Base-by-base conservation (phyloP, 805 yeast genomes). In the Grigorovia jiainica region DNA sequence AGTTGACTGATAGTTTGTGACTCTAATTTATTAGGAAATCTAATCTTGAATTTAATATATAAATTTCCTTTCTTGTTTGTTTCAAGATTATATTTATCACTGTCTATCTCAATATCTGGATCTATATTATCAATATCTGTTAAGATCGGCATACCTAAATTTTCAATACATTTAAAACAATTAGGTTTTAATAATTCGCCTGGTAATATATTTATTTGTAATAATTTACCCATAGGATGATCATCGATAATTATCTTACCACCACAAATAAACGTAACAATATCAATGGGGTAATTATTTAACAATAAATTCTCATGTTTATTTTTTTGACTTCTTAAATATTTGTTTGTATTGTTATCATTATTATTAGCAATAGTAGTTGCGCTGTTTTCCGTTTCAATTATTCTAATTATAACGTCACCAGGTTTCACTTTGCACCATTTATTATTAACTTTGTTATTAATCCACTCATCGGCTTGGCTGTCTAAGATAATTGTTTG, bases 391-490 rank as follows among this genome's bases (percentile, higher is more conserved):
- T 67, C 66, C 3, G 43, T 13, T 30, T 50, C 52, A 18, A 42
- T 42, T 19, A 82, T 56, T 1, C 72, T 74, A 8, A 82, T 70
- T 3, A 79, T 61, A 6, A 82, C 80, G 55, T 82, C 85, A 2
- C 89, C 89, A 0, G 87, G 82, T 3, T 72, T 60, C 3, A 76
- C 62, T 18, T 44, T 51, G 7, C 7, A 7, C 31, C 31, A 27
- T 6, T n/a, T 54, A 16, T 46, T 48, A 45, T 70, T 67, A 23
- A 38, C 16, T 16, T 72, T 56, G 5, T 7, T 10, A 13, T 25
- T 19, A 20, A 34, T 30, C 0, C 77, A 82, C 56, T 80, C 82
- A 52, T 82, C 87, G 0, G 80, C 84, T 50, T 75, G 79, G 5
- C 78, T 75, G n/a, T 70, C 63, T 17, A 79, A 60, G 1, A 76